Evolutionary conservation across 2,329 filamentous ascomycete species (phyloP).

Genomic region (Calonectria pteridis): DNA sequence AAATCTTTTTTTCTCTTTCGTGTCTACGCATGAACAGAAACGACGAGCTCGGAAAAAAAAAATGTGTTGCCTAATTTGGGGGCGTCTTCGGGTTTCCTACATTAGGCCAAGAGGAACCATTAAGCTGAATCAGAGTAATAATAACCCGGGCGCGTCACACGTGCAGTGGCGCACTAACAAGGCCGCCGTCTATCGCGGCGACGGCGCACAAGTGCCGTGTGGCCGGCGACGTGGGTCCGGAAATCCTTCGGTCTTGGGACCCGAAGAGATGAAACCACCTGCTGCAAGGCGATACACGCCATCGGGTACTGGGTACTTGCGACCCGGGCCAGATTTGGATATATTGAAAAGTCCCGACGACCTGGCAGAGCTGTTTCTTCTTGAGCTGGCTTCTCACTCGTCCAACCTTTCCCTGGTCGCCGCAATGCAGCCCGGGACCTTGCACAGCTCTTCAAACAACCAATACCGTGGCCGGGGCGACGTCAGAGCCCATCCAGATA

Average conservation of each 20-base stretch:
- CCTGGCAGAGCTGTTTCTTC: background rate
- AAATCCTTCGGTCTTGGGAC: conserved; percentile 28
- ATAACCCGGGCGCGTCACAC: conserved; percentile 1
- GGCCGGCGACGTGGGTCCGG: conserved; percentile 30
- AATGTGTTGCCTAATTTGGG: background rate
- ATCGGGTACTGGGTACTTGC: background rate
- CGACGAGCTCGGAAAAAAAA: background rate
- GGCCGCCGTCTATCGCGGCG: conserved; percentile 16
- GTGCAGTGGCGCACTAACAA: conserved; percentile 15
- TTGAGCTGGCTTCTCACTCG: background rate
- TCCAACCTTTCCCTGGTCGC: background rate
- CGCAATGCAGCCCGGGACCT: conserved; percentile 3
- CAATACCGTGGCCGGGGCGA: background rate
- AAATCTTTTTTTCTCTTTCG: background rate
- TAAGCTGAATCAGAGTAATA: background rate
- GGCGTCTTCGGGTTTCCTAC: conserved; percentile 28
- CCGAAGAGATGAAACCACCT: conserved; percentile 25
- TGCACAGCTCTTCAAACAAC: background rate
- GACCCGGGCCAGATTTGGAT: background rate
- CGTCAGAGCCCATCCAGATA: background rate
- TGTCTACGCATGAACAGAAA: background rate
- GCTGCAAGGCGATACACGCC: background rate
- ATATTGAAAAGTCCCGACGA: background rate
- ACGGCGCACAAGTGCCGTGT: conserved; percentile 26
- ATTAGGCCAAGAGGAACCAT: conserved; percentile 15